These are phyloP conservation scores for Colletotrichum sojae DNA, from an alignment of 2,329 filamentous ascomycete genomes.

Conservation along the genomic window DNA sequence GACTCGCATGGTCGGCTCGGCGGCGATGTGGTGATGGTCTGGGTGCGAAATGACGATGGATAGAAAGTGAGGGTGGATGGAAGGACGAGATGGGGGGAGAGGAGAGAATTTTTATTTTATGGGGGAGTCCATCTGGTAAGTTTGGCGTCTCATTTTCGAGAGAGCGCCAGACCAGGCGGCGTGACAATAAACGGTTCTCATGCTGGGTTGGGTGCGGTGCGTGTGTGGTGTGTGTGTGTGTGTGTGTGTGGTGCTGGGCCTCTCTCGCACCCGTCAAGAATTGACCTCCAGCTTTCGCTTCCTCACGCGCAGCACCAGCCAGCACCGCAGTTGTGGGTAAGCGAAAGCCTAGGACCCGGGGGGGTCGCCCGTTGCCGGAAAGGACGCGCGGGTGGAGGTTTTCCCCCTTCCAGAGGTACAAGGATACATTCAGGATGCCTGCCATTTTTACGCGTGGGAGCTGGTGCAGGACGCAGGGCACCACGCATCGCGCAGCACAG, in stretches of 20 bases:
- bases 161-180: slow-evolving; percentile 43
- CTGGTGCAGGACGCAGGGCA: slow-evolving; percentile 18
- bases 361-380: slow-evolving; percentile 31
- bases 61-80: slow-evolving; percentile 41
- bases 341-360: slow-evolving; percentile 29
- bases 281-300: slow-evolving; percentile 43
- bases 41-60: slow-evolving; percentile 32
- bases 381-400: slow-evolving; percentile 35
- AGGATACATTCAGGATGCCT: slow-evolving; percentile 25
- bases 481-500: slow-evolving; percentile 10
- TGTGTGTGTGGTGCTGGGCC: slow-evolving; percentile 35
- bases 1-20: slow-evolving; percentile 34
- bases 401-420: slow-evolving; percentile 34
- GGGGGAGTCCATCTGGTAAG: slow-evolving; percentile 53
- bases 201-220: slow-evolving; percentile 43
- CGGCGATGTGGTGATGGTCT: slow-evolving; percentile 40
- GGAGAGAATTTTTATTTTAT: slow-evolving; percentile 47
- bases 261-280: slow-evolving; percentile 36
- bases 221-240: slow-evolving; percentile 29
- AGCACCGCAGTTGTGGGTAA: slow-evolving; percentile 41
- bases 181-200: slow-evolving; percentile 45
- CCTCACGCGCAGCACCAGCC: slow-evolving; percentile 41
- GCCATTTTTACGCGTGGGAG: slow-evolving; percentile 4
- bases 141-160: slow-evolving; percentile 54
- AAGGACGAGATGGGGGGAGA: slow-evolving; percentile 42